These are phyloP conservation scores for Linnemannia elongata DNA, from an alignment of 192 early-diverging fungal species.

Conservation along the genomic window DNA sequence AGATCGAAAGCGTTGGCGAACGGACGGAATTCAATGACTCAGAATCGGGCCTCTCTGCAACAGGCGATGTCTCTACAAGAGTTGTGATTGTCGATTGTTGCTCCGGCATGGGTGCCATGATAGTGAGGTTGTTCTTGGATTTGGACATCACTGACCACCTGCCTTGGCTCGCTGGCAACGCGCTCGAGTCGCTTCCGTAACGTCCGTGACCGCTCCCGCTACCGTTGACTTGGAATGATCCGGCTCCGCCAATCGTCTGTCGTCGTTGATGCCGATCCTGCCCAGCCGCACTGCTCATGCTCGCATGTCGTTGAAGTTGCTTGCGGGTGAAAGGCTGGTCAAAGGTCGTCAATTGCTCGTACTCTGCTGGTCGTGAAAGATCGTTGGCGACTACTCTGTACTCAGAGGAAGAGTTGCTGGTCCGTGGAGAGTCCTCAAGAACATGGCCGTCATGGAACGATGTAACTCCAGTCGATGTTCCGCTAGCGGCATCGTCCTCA, in stretches of 20 bases:
- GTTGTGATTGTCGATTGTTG: background rate
- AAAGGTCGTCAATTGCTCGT: slow-evolving; percentile 48
- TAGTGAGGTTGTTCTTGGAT: slow-evolving; percentile 10
- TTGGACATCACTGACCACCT: slow-evolving; percentile 19
- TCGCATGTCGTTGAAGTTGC: slow-evolving; percentile 38
- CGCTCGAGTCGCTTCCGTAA: slow-evolving; percentile 38
- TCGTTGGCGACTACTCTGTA: slow-evolving; percentile 19
- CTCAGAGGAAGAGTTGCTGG: slow-evolving; percentile 41
- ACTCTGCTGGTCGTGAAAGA: slow-evolving; percentile 12
- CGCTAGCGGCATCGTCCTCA: slow-evolving; percentile 36
- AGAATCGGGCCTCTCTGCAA: background rate
- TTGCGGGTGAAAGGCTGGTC: slow-evolving; percentile 38
- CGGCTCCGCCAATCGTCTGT: slow-evolving; percentile 39
- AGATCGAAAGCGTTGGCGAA: slow-evolving; percentile 25
- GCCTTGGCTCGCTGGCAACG: background rate
- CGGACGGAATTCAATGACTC: background rate
- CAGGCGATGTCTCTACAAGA: background rate
- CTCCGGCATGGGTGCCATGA: slow-evolving; percentile 33
- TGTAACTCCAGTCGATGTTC: slow-evolving; percentile 7
- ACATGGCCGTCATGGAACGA: slow-evolving; percentile 47
- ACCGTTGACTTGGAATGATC: background rate
- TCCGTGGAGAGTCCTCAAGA: slow-evolving; percentile 40
- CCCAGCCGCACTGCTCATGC: slow-evolving; percentile 1
- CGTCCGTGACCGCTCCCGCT: slow-evolving; percentile 29
- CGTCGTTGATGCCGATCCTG: slow-evolving; percentile 37